Percentiles rank a stretch among this genome's conserved stretches.
phyloP scores from a whole-genome alignment of 2,329 filamentous ascomycete species.

The Leptosphaerulina australis region DNA sequence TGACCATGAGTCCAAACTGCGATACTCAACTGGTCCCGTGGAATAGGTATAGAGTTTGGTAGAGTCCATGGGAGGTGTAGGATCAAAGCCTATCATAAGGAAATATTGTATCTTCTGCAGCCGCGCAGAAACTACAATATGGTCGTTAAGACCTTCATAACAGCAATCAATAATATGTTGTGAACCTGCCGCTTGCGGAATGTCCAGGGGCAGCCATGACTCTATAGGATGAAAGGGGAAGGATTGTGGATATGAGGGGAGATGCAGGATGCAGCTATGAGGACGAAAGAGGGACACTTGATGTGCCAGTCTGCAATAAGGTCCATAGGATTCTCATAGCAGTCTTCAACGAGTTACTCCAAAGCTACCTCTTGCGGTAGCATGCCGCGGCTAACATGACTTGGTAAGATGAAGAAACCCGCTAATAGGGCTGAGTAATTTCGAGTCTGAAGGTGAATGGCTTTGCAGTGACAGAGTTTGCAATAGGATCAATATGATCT shows the following conservation, averaged over 20 bases:
- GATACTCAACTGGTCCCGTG: too few species aligned
- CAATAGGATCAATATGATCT: constrained; percentile 11
- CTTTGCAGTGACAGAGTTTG: constrained; percentile 1
- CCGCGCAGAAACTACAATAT: too few species aligned
- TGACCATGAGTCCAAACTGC: too few species aligned
- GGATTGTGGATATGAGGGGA: neutral
- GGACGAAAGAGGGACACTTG: neutral
- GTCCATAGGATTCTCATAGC: neutral
- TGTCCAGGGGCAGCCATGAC: too few species aligned
- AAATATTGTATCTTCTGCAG: too few species aligned
- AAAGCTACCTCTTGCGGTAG: neutral
- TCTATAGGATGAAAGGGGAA: too few species aligned
- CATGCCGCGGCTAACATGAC: neutral
- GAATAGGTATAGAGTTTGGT: too few species aligned
- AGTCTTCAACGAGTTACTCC: neutral
- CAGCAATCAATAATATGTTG: too few species aligned
- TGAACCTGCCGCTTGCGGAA: too few species aligned
- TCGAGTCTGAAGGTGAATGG: constrained; percentile 1
- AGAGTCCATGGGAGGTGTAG: too few species aligned
- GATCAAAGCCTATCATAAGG: too few species aligned
- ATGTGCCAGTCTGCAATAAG: neutral
- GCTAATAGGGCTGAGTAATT: neutral
- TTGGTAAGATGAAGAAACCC: neutral
- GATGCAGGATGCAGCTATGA: neutral
- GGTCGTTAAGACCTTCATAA: too few species aligned